Percentiles rank a stretch among this genome's conserved stretches.
These are phyloP conservation scores for Cunninghamia lanceolata DNA, from an alignment of 75 land plant genomes.

Conservation along the genomic window DNA sequence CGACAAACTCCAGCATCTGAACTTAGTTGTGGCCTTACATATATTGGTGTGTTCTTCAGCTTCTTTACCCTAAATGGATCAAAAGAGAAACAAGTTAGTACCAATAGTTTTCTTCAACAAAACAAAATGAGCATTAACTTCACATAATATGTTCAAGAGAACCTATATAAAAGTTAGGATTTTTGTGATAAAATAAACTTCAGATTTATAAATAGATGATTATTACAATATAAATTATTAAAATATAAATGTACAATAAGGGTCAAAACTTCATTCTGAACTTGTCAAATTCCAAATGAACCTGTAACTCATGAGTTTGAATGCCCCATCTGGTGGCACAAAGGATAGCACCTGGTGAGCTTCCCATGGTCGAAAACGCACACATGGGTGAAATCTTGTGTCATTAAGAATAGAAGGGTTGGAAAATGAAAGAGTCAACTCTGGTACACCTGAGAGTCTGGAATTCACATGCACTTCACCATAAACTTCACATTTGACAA, in stretches of 20 bases:
- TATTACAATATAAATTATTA: not conserved
- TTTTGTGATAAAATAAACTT: not conserved
- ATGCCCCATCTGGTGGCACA: conserved; percentile 97
- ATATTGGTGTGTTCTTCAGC: conserved; percentile 71
- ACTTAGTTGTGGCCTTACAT: conserved; percentile 89
- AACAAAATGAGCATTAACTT: not conserved
- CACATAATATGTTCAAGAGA: not conserved
- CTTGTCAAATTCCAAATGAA: conserved; percentile 13
- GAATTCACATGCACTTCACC: conserved; percentile 89
- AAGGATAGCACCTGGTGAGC: conserved; percentile 71
- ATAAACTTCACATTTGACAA: conserved; percentile 87
- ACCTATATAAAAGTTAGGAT: not conserved
- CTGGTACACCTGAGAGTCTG: conserved; percentile 85
- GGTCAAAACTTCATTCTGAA: not conserved
- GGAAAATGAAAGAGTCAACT: conserved; percentile 77
- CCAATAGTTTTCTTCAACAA: not conserved
- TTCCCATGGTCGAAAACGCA: conserved; percentile 91
- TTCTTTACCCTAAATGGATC: conserved; percentile 46
- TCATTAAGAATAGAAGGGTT: conserved; percentile 83
- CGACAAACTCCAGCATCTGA: conserved; percentile 75
- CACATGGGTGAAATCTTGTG: conserved; percentile 96
- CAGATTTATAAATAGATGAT: not conserved
- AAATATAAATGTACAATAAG: not conserved
- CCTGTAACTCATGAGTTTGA: conserved; percentile 99
- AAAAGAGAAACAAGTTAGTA: not conserved